A percentile compares a stretch with the other conserved stretches of the same genome.
Evolutionary conservation across 306 rosid species (phyloP).

Genomic region (Leucaena leucocephala): DNA sequence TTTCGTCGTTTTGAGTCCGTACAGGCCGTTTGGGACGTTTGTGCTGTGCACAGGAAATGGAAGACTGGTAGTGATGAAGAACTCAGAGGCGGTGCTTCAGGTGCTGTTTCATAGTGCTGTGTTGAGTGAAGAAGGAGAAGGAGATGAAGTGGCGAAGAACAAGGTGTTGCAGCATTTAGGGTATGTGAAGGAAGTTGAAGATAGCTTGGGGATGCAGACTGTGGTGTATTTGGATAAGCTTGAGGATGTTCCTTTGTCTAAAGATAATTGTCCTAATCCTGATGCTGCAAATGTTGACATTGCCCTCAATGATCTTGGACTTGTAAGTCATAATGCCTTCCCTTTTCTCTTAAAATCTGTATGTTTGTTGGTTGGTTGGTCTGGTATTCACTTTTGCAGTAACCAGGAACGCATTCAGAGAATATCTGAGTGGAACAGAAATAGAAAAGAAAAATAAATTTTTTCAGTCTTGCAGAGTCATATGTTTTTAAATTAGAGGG

Average conservation of each 20-base stretch:
- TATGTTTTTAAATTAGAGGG: no score
- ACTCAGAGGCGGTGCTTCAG: constrained; percentile 76
- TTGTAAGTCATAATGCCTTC: constrained; percentile 43
- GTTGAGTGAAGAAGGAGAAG: constrained; percentile 35
- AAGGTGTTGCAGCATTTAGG: constrained; percentile 53
- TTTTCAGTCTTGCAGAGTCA: no score
- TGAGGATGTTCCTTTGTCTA: constrained; percentile 48
- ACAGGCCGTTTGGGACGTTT: constrained; percentile 78
- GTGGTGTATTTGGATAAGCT: constrained; percentile 42
- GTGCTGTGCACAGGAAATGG: constrained; percentile 56
- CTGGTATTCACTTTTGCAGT: neutral
- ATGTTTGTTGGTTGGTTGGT: neutral
- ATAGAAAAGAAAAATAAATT: no score
- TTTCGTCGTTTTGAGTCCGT: constrained; percentile 69
- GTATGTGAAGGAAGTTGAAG: constrained; percentile 44
- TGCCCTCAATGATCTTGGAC: constrained; percentile 68
- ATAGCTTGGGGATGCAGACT: constrained; percentile 42
- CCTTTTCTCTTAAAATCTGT: neutral
- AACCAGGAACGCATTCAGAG: no score
- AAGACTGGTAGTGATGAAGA: constrained; percentile 46
- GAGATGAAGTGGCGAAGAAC: constrained; percentile 27
- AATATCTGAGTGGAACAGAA: no score
- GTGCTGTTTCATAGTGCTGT: constrained; percentile 58
- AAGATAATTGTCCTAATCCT: constrained; percentile 28
- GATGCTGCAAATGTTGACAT: constrained; percentile 24